Conservation (phyloP, 495 filamentous ascomycete genomes). For the Venustampulla echinocandica region DNA sequence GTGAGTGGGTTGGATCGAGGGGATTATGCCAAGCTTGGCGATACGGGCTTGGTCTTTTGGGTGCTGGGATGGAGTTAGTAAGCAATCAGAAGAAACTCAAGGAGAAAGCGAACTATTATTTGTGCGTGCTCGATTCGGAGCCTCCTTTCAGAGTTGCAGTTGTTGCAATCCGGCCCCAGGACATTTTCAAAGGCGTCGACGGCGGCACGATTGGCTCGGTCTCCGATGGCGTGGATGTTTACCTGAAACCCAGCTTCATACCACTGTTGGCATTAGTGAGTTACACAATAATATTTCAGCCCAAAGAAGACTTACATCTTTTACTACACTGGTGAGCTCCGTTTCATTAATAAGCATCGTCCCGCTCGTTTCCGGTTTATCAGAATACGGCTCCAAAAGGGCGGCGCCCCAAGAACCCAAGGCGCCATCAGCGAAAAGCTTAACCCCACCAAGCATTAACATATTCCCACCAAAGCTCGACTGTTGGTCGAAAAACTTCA, state of each 20-base stretch:
- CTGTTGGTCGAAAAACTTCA: constrained; percentile 9
- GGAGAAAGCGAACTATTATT: constrained; percentile 35
- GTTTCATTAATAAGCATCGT: constrained; percentile 52
- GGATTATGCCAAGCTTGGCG: constrained; percentile 46
- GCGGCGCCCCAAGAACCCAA: constrained; percentile 57
- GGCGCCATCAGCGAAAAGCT: constrained; percentile 44
- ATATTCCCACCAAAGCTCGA: constrained; percentile 10
- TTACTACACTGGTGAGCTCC: constrained; percentile 35
- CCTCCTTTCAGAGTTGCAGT: constrained; percentile 39
- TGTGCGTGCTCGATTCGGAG: constrained; percentile 60
- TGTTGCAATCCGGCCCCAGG: constrained; percentile 34
- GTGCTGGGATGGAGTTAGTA: constrained; percentile 1
- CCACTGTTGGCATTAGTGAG: constrained; percentile 12
- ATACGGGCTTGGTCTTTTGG: constrained; percentile 45
- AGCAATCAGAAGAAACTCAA: not conserved
- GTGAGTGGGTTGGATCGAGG: constrained; percentile 57
- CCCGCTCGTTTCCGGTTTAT: constrained; percentile 44
- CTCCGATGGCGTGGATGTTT: constrained; percentile 53
- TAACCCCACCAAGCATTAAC: constrained; percentile 11
- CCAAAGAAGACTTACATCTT: constrained; percentile 8
- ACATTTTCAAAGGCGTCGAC: constrained; percentile 42
- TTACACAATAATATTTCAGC: not conserved
- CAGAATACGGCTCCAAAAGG: constrained; percentile 52
- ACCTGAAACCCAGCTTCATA: constrained; percentile 23
- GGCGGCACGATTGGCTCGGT: constrained; percentile 50